A percentile compares a stretch with the other conserved stretches of the same genome.
phyloP scores from a whole-genome alignment of 495 filamentous ascomycete genomes.

The Aspergillus nidulans region DNA sequence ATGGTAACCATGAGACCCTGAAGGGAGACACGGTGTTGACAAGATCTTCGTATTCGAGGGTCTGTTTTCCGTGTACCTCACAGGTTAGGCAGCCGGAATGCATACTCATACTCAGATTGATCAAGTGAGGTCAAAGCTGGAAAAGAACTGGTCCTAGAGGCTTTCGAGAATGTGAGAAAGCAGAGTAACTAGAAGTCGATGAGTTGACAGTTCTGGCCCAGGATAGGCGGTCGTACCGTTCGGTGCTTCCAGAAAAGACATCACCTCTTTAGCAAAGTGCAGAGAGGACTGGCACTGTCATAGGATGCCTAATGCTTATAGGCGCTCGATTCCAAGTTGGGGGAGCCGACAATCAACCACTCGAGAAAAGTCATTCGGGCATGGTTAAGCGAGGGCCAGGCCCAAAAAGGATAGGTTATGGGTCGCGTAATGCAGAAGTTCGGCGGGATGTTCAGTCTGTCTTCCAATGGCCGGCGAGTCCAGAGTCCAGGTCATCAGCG shows the following conservation, averaged over 20 bases:
- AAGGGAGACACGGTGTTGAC: neutral
- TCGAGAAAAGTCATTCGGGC: neutral
- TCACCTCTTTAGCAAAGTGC: neutral
- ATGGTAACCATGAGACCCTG: no score
- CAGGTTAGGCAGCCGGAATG: neutral
- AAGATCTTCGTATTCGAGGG: neutral
- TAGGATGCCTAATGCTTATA: neutral
- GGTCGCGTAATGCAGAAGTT: neutral
- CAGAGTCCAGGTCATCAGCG: conserved; percentile 63
- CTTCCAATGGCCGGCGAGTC: conserved; percentile 82
- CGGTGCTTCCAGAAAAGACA: neutral
- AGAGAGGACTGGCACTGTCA: neutral
- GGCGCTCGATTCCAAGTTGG: neutral
- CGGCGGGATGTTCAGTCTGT: conserved; percentile 58
- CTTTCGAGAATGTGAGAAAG: neutral
- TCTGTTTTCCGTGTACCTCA: neutral
- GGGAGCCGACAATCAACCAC: neutral
- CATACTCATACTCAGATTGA: neutral
- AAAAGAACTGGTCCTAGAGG: neutral
- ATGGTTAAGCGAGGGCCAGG: neutral
- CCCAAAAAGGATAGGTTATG: neutral
- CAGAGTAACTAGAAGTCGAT: neutral
- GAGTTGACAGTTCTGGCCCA: neutral
- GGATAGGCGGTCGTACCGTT: neutral
- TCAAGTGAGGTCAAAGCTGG: neutral